These are phyloP conservation scores for Mucor racemosus DNA, from an alignment of 371 early-diverging fungal species.

Conservation along the genomic window DNA sequence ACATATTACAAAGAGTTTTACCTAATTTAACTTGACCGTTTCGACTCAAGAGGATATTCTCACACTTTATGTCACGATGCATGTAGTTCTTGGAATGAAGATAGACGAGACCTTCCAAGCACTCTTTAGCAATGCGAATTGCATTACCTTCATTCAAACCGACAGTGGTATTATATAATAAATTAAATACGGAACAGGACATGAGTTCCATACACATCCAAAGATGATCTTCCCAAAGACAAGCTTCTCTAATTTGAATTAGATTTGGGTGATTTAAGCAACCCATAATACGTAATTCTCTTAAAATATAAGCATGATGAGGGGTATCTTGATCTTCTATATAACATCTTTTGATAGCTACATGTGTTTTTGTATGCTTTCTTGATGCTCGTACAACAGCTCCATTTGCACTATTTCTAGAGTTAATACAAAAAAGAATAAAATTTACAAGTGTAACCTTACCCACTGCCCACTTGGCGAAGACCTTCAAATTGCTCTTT, in stretches of 20 bases:
- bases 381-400: slow-evolving; percentile 25
- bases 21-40: slow-evolving; percentile 57
- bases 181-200: slow-evolving; percentile 55
- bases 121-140: slow-evolving; percentile 47
- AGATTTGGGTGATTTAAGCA: slow-evolving; percentile 45
- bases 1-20: slow-evolving; percentile 12
- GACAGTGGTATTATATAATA: slow-evolving; percentile 44
- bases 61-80: slow-evolving; percentile 61
- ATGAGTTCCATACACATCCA: slow-evolving; percentile 61
- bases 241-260: slow-evolving; percentile 46
- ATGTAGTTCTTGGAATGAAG: slow-evolving; percentile 55
- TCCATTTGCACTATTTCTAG: slow-evolving; percentile 25
- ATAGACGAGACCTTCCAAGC: slow-evolving; percentile 51
- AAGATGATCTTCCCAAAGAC: slow-evolving; percentile 49
- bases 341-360: slow-evolving; percentile 57
- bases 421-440: neutral
- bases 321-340: slow-evolving; percentile 54
- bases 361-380: slow-evolving; percentile 32
- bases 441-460: slow-evolving; percentile 10
- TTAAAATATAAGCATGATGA: slow-evolving; percentile 48
- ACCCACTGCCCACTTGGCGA: slow-evolving; percentile 57
- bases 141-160: slow-evolving; percentile 51
- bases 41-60: slow-evolving; percentile 50
- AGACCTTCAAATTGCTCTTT: slow-evolving; percentile 41
- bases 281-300: slow-evolving; percentile 58